A percentile compares a stretch with the other conserved stretches of the same genome.
These are phyloP conservation scores for Trametes elegans DNA, from an alignment of 768 basidiomycete species.

Conservation along the genomic window DNA sequence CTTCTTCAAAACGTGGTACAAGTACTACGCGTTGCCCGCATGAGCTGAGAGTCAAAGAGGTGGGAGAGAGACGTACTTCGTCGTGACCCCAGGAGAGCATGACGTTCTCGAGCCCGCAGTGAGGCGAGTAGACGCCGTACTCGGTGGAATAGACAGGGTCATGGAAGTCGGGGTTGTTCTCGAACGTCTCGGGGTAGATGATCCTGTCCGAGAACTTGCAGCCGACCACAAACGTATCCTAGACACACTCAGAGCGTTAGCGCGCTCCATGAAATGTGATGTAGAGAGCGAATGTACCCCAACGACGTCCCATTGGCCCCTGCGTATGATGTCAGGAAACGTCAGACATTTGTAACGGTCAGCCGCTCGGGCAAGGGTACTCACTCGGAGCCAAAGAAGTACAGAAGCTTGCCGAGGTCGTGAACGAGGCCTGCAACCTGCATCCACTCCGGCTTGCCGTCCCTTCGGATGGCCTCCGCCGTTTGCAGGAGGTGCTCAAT, in stretches of 20 bases:
- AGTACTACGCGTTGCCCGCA: slow-evolving; percentile 49
- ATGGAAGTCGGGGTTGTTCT: slow-evolving; percentile 63
- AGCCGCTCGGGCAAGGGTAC: slow-evolving; percentile 14
- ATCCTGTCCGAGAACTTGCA: slow-evolving; percentile 84
- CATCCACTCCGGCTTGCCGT: slow-evolving; percentile 93
- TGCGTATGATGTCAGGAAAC: slow-evolving; percentile 21
- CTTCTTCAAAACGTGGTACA: slow-evolving; percentile 80
- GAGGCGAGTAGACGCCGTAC: slow-evolving; percentile 71
- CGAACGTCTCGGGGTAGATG: slow-evolving; percentile 78
- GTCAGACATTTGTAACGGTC: not conserved
- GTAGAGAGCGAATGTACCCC: slow-evolving; percentile 47
- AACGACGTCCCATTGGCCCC: slow-evolving; percentile 93
- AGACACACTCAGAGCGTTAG: not conserved
- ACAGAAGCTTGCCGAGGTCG: slow-evolving; percentile 85
- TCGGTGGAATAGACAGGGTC: slow-evolving; percentile 69
- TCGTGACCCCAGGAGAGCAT: slow-evolving; percentile 93
- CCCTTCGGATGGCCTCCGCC: slow-evolving; percentile 83
- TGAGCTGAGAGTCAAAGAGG: not conserved
- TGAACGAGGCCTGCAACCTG: slow-evolving; percentile 85
- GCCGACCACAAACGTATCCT: slow-evolving; percentile 81
- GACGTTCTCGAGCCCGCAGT: slow-evolving; percentile 83
- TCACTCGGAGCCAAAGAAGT: slow-evolving; percentile 73
- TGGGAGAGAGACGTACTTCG: slow-evolving; percentile 53
- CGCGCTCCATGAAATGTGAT: no score
- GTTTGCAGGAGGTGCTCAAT: slow-evolving; percentile 91